phyloP scores from a whole-genome alignment of 345 rosid genomes.

The Arabis alpina region DNA sequence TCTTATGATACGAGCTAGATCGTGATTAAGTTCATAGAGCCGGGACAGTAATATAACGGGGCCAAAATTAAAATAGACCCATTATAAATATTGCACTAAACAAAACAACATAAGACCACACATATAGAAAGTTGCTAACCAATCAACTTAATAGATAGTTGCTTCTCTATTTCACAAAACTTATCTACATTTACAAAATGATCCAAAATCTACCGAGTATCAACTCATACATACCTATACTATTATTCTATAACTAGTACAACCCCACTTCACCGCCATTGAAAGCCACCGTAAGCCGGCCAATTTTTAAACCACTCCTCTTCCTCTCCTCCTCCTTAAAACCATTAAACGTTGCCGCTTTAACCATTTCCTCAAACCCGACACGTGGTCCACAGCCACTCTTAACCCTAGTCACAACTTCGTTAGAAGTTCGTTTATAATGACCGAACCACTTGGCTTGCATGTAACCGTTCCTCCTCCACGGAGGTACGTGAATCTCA shows the following conservation, averaged over 20 bases:
- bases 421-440: constrained; percentile 65
- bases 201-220: neutral
- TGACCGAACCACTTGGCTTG: constrained; percentile 79
- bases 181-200: constrained; percentile 21
- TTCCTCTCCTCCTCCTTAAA: constrained; percentile 11
- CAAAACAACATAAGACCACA: constrained; percentile 12
- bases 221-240: neutral
- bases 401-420: constrained; percentile 37
- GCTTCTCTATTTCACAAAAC: constrained; percentile 12
- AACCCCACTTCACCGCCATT: neutral
- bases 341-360: neutral
- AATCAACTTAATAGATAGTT: constrained; percentile 18
- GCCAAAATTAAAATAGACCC: too few species aligned
- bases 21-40: too few species aligned
- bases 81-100: constrained; percentile 5
- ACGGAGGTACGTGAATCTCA: constrained; percentile 65
- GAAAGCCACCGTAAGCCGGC: constrained; percentile 38
- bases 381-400: constrained; percentile 25
- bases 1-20: too few species aligned
- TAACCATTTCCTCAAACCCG: constrained; percentile 27
- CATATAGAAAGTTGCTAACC: constrained; percentile 15
- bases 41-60: too few species aligned
- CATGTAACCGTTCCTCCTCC: constrained; percentile 83
- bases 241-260: neutral
- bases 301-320: constrained; percentile 32